Evolutionary conservation across 495 filamentous ascomycete genomes (phyloP).

Genomic region (Xylaria grammica): DNA sequence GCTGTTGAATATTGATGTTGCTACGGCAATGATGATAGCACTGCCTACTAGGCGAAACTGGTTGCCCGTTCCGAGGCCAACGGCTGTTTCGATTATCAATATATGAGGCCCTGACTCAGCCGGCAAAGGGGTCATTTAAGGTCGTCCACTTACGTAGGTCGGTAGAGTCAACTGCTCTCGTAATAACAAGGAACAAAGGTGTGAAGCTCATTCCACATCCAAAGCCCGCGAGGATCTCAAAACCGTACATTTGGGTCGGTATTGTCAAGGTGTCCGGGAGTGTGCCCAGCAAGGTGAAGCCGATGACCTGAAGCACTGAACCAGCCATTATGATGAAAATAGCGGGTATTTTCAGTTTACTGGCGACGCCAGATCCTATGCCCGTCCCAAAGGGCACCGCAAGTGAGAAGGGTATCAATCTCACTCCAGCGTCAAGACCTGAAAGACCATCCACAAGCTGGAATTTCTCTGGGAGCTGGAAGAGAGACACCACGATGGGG

Average conservation of each 20-base stretch:
- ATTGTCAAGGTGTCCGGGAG: slow-evolving; percentile 17
- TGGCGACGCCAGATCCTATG: slow-evolving; percentile 33
- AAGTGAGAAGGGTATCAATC: slow-evolving; percentile 50
- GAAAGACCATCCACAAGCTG: slow-evolving; percentile 47
- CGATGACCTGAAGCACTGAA: slow-evolving; percentile 19
- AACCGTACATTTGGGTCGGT: slow-evolving; percentile 36
- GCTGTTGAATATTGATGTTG: no score
- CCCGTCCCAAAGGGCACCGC: slow-evolving; percentile 40
- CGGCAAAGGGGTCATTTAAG: no score
- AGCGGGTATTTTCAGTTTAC: slow-evolving; percentile 28
- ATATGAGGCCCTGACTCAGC: no score
- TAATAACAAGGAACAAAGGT: slow-evolving; percentile 21
- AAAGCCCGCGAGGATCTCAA: slow-evolving; percentile 37
- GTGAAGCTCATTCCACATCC: slow-evolving; percentile 37
- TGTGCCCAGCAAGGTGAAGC: slow-evolving; percentile 19
- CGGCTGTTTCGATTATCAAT: no score
- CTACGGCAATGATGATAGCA: no score
- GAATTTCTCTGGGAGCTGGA: slow-evolving; percentile 54
- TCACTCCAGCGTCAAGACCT: slow-evolving; percentile 48
- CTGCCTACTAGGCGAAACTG: no score
- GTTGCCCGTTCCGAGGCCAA: no score
- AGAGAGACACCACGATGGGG: slow-evolving; percentile 37
- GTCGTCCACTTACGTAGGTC: no score
- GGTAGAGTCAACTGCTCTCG: no score
- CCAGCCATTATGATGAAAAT: slow-evolving; percentile 21